Evolutionary conservation across 2,329 filamentous ascomycete genomes (phyloP).

Genomic region (Ophiocordyceps australis): DNA sequence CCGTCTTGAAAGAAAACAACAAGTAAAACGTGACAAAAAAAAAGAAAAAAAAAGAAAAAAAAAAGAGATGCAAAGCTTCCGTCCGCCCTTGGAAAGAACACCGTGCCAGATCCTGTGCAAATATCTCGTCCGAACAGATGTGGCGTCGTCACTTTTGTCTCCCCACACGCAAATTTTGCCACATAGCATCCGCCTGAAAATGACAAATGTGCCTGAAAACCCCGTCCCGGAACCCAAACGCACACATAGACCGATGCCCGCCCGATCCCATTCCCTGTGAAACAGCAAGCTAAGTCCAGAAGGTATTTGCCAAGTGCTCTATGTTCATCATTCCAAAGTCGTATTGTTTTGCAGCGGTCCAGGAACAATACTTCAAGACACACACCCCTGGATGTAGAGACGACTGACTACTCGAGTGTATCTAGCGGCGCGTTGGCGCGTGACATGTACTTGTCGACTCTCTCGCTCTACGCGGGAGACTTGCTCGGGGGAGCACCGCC

Average conservation of each 20-base stretch:
- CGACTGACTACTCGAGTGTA: slow-evolving; percentile 5
- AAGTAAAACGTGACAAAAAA: no score
- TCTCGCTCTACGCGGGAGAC: slow-evolving; percentile 31
- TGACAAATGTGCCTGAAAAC: slow-evolving; percentile 15
- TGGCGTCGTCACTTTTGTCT: slow-evolving; percentile 21
- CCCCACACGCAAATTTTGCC: slow-evolving; percentile 16
- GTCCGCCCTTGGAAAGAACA: slow-evolving; percentile 12
- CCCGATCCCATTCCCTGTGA: slow-evolving; percentile 13
- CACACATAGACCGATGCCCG: slow-evolving; percentile 12
- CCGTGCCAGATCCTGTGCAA: slow-evolving; percentile 13
- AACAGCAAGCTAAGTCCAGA: slow-evolving; percentile 22
- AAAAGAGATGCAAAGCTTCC: not conserved
- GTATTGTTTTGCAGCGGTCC: slow-evolving; percentile 7
- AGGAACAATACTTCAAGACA: slow-evolving; percentile 9
- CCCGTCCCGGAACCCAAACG: slow-evolving; percentile 17
- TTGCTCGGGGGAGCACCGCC: slow-evolving; percentile 36
- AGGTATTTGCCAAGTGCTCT: slow-evolving; percentile 25
- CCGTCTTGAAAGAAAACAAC: no score
- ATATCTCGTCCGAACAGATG: slow-evolving; percentile 15
- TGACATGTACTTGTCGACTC: no score
- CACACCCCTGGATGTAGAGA: slow-evolving; percentile 6
- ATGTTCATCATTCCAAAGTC: slow-evolving; percentile 24
- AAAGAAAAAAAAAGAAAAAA: no score
- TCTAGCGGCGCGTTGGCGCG: no score
- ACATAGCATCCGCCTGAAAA: slow-evolving; percentile 15